These are phyloP conservation scores for Kluyveromyces wickerhamii DNA, from an alignment of 805 yeast genomes.

Conservation along the genomic window DNA sequence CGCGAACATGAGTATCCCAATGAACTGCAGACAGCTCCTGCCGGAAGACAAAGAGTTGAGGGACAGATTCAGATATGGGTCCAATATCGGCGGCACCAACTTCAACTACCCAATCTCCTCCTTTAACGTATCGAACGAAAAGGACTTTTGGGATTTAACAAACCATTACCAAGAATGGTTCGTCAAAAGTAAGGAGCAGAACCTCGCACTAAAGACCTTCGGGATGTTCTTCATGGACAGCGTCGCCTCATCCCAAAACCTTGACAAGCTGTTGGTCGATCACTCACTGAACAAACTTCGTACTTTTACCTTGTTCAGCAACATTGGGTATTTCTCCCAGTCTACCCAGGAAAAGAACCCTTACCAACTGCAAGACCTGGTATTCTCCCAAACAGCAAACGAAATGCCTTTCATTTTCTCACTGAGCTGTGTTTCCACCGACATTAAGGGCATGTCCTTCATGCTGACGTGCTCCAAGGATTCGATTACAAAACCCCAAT, in stretches of 20 bases:
- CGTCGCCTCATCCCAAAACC: slow-evolving; percentile 12
- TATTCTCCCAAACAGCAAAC: slow-evolving; percentile 20
- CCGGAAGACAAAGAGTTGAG: slow-evolving; percentile 12
- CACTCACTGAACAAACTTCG: slow-evolving; percentile 14
- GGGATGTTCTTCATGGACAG: slow-evolving; percentile 19
- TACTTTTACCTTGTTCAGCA: slow-evolving; percentile 22
- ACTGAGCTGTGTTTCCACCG: slow-evolving; percentile 16
- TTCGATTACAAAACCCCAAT: slow-evolving; percentile 9
- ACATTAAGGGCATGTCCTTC: slow-evolving; percentile 18
- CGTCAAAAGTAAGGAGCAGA: slow-evolving; percentile 10
- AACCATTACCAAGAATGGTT: slow-evolving; percentile 14
- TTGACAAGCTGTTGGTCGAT: slow-evolving; percentile 14
- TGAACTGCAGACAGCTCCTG: slow-evolving; percentile 14
- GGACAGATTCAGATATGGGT: slow-evolving; percentile 18
- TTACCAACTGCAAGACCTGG: slow-evolving; percentile 11
- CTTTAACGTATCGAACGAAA: slow-evolving; percentile 10
- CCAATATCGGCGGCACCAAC: slow-evolving; percentile 22
- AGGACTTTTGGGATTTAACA: slow-evolving; percentile 16
- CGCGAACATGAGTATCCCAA: slow-evolving; percentile 15
- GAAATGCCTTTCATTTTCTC: slow-evolving; percentile 17
- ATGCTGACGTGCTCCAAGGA: slow-evolving; percentile 15
- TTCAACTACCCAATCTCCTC: slow-evolving; percentile 19
- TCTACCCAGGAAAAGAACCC: slow-evolving; percentile 2
- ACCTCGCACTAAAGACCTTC: slow-evolving; percentile 14
- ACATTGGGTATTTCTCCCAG: slow-evolving; percentile 16